Evolutionary conservation across 2,329 filamentous ascomycete genomes (phyloP), one percentile per base, ranked within the genome.

Genomic region (Xylariaceae sp.): DNA sequence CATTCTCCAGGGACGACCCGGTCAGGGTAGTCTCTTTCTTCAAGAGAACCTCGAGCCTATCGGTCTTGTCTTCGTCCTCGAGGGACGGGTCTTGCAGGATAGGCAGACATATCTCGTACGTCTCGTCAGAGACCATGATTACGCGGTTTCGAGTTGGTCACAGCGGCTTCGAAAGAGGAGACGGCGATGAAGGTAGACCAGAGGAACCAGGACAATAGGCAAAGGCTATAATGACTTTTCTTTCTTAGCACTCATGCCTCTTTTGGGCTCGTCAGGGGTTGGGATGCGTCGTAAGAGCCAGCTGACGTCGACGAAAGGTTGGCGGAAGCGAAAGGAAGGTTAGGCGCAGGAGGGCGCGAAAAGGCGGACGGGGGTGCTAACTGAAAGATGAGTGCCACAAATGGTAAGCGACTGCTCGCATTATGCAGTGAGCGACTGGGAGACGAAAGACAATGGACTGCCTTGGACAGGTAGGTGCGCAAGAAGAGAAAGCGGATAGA

Each of bases 61-160:
- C 91, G 37, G 87, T 91, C 73, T 93, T 95, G 60, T 96, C 91
- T 67, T 98, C 93, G 50, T 97, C 93, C 56, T 95, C 88, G 47
- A 95, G 74, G 41, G 76, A 74, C 44, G 81, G 70, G 67, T 96
- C 85, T 69, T 93, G 83, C 50, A 98, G 78, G 60, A 96, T 79
- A 39, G 89, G 87, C 62, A 94, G 80, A 65, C 89, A 95, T 59
- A 93, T 79, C 56, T 96, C 89, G 72, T 94, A 95, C 42, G 91
- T 82, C 55, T 90, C 83, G 73, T 97, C 91, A 56, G 90, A 87
- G 49, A 95, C 83, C 91, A 97, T 96, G 62, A 48, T 76, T 59
- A 66, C 55, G 57, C 41, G 52, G 50, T 45, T 46, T 40, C 38
- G 46, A 38, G 32, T 19, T 32, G 41, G 37, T 35, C 38, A 37